Base-by-base conservation (phyloP, 768 basidiomycete species). In the Suillus luteus region DNA sequence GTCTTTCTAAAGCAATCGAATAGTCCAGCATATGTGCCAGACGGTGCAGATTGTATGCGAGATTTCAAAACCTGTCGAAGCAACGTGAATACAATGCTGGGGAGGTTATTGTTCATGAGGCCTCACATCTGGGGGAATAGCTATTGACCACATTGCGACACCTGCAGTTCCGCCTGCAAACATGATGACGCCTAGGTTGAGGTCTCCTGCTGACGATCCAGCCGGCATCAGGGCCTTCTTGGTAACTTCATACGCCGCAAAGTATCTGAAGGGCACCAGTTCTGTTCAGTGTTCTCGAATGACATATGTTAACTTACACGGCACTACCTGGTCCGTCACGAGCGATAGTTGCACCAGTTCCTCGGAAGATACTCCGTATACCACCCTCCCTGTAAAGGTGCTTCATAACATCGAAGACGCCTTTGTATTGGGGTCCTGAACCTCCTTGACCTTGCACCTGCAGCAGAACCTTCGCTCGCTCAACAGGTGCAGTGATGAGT, bases 241-340 rank as follows among this genome's bases (percentile, higher is more conserved):
- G 46, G 92, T 88, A 38, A 95, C 84, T 78, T 99, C 97, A 74
- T 99, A 99, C 12, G 95, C 90, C 19, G 95, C 96, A 73, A 99
- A 99, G 80, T 99, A 98, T 55, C 94, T 96, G 68, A 52, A 55
- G 22, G 11, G 31, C 33, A 19, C 64, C 8, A 55, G 22, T 52
- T 15, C 27, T n/a, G 60, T 64, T 35, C 68, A 64, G 51, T 64
- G 6, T 40, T 38, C 27, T 58, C 55, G 38, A 38, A 46, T 43
- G 11, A 15, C 59, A 64, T 19, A 54, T 46, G 59, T 46, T 44
- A 19, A 82, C 93, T 73, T 79, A 97, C 91, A 92, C 96, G 66
- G 97, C 97, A 73, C 91, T 94, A 55, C 97, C 97, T 1, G 97
- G 97, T 46, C 95, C 96, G 76, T 99, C 97, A 64, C 97, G 86